These are phyloP conservation scores for Micractinium sp. DNA, from an alignment of 139 green algal species.

Conservation along the genomic window DNA sequence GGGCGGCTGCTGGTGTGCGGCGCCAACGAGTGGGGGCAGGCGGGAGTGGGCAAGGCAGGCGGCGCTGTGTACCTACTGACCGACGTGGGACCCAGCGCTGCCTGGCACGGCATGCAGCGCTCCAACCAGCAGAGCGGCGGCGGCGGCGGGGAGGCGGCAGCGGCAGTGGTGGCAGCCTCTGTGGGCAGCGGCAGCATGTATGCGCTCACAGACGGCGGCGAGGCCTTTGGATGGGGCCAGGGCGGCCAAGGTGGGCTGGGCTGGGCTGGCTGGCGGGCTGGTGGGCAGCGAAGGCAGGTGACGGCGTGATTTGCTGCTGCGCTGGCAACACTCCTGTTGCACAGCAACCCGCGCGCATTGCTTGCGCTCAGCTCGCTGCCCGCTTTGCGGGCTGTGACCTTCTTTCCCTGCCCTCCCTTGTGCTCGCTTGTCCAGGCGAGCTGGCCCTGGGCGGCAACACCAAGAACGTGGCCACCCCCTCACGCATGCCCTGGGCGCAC, in stretches of 20 bases:
- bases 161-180: neutral
- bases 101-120: constrained; percentile 35
- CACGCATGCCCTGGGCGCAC: constrained; percentile 20
- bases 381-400: neutral
- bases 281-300: too few species aligned
- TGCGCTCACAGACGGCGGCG: neutral
- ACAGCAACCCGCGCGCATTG: too few species aligned
- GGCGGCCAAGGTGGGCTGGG: constrained; percentile 24
- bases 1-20: constrained; percentile 27
- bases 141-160: constrained; percentile 14
- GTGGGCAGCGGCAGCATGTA: constrained; percentile 19
- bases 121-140: constrained; percentile 8
- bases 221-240: constrained; percentile 29
- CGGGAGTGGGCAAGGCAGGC: neutral
- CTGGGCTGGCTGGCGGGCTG: too few species aligned
- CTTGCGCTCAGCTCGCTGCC: neutral
- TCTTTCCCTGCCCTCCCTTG: too few species aligned
- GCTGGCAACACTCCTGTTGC: too few species aligned
- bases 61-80: neutral
- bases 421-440: neutral
- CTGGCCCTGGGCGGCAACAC: constrained; percentile 14
- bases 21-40: constrained; percentile 5
- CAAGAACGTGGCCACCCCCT: constrained; percentile 2
- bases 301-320: too few species aligned
- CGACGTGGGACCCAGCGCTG: neutral